Evolutionary conservation across 1,139 yeast genomes (phyloP), one percentile per base, ranked within the genome.

Genomic region (Pichia sp.): DNA sequence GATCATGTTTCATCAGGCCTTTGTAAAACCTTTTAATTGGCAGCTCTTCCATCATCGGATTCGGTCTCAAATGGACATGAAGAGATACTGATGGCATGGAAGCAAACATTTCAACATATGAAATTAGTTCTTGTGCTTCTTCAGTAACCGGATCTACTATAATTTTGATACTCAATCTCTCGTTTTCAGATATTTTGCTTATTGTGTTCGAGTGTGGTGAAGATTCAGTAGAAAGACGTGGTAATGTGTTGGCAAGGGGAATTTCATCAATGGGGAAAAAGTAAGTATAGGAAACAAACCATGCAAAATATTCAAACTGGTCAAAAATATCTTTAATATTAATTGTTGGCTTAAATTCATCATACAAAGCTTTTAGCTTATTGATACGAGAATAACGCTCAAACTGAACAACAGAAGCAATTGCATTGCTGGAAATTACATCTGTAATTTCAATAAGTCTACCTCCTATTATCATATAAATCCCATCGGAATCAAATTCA

Each of bases 101-200:
- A 69, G 68, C 49, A 10, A 62, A 51, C 9, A 61, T 10, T 2
- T 50, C 43, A 4, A 79, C 61, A 26, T 82, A 59, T 0, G 81
- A 65, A 0, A 83, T 55, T 27, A 79, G 56, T 44, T 75, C 77
- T 56, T 86, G 97, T 0, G 95, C 75, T 28, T 67, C 57, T 52
- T 83, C 87, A 47, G 76, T 74, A 4, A 80, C 60, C 1, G 97
- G 97, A 60, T 92, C 90, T 37, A 85, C 55, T 2, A 85, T 65
- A 1, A 84, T 67, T 5, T 77, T 62, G 3, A 90, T 57, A 48
- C 81, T 81, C 1, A 66, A 52, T 2, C 61, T 52, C 27, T 54
- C 54, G 3, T 57, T 58, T 29, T 57, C 51, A 10, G 37, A 27
- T n/a, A 31, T 23, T 33, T 36, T 27, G 4, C 16, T 9, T 44